phyloP scores from a whole-genome alignment of 805 yeast genomes.

The Schizosaccharomyces octosporus region DNA sequence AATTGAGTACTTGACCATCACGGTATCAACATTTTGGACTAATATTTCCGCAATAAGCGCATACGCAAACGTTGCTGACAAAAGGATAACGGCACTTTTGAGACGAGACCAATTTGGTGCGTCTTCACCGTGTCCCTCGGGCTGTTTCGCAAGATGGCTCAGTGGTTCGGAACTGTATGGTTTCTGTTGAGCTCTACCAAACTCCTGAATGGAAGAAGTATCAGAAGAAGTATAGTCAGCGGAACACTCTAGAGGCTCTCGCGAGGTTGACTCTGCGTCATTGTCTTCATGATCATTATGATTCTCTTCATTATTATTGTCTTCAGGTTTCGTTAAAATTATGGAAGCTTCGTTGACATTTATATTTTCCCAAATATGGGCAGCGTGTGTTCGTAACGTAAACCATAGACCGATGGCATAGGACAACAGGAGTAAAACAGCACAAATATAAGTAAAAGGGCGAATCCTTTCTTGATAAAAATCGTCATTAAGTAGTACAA shows the following conservation, averaged over 20 bases:
- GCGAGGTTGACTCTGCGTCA: conserved; percentile 5
- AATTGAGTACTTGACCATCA: conserved; percentile 51
- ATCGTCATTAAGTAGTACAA: conserved; percentile 40
- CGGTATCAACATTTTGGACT: conserved; percentile 80
- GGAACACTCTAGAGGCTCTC: background rate
- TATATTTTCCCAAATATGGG: conserved; percentile 50
- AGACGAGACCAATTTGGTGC: conserved; percentile 90
- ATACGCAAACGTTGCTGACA: conserved; percentile 65
- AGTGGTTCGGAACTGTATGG: background rate
- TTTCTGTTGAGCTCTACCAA: background rate
- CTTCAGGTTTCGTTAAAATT: no score
- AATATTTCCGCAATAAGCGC: conserved; percentile 86
- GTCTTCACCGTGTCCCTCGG: conserved; percentile 43
- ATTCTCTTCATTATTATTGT: background rate
- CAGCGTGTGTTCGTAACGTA: conserved; percentile 87
- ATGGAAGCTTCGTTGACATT: background rate
- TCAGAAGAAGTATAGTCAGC: background rate
- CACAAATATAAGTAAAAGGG: conserved; percentile 67
- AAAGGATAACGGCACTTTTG: conserved; percentile 58
- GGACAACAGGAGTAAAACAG: conserved; percentile 53
- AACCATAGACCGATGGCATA: conserved; percentile 77
- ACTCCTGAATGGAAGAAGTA: background rate
- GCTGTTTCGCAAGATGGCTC: background rate
- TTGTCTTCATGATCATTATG: conserved; percentile 1
- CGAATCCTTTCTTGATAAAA: conserved; percentile 43